Evolutionary conservation across 345 rosid species (phyloP), one percentile per base, ranked within the genome.

Genomic region (Murraya paniculata): DNA sequence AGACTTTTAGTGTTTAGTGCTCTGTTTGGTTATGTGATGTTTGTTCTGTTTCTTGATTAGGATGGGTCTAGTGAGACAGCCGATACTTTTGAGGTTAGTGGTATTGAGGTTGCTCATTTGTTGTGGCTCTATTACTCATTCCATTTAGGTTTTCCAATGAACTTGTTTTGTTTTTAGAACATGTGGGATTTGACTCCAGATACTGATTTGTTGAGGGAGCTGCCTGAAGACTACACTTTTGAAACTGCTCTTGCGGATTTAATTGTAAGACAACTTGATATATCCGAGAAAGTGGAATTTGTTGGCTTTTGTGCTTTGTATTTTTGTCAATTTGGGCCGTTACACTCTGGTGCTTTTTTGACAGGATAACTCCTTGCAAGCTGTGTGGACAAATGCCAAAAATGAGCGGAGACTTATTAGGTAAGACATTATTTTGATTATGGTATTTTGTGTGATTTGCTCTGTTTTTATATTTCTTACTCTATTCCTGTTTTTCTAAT

Each of bases 141-240:
- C 0, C 57, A 53, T 53, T 14, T 53, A 6, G 25, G 16, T 61
- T 64, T 1, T 71, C 16, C 58, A 41, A 9, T 75, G 66, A n/a
- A 22, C 48, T 73, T 80, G 5, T 53, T 72, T 72, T 71, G 64
- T 73, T 80, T 81, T 28, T 82, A 91, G 98, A 84, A 90, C 60
- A 85, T 93, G 94, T 93, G 95, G 95, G 95, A 93, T 80, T 77
- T 93, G 80, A 93, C 98, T 0, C 98, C 94, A 2, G 87, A 89
- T 50, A 85, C 94, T 11, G 90, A 88, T 7, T 38, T 91, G 64
- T 77, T 93, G 3, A 81, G 11, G 80, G 91, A 90, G 76, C 77
- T 90, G 18, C 98, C 94, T 0, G 91, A 89, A 66, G 94, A 86
- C 10, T 90, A 91, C 81, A 81, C 79, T 61, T 90, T 87, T 78